Percentiles rank a stretch among this genome's conserved stretches.
Conservation (phyloP, 2,329 filamentous ascomycete species). For the Fusarium abutilonis region DNA sequence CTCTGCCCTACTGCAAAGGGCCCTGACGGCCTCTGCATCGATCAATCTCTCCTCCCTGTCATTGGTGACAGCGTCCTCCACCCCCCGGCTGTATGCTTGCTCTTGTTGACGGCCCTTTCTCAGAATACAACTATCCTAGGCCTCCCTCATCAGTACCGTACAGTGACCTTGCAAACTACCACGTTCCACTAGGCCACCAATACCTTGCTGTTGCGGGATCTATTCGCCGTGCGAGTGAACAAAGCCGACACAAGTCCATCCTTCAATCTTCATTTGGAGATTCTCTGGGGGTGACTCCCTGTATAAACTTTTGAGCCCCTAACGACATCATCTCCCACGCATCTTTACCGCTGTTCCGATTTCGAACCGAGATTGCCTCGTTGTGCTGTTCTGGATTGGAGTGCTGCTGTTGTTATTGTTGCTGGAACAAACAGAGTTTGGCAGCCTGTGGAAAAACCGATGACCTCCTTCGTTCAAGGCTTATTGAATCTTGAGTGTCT, state of each 20-base stretch:
- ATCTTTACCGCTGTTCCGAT: constrained; percentile 33
- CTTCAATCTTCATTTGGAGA: constrained; percentile 3
- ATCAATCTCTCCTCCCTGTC: constrained; percentile 40
- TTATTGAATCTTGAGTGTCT: constrained; percentile 4
- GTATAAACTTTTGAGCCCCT: constrained; percentile 1
- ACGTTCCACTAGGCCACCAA: constrained; percentile 30
- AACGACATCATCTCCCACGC: constrained; percentile 13
- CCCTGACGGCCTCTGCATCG: constrained; percentile 34
- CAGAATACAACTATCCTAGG: constrained; percentile 35
- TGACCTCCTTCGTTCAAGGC: constrained; percentile 10
- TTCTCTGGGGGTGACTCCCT: constrained; percentile 2
- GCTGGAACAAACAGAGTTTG: constrained; percentile 27
- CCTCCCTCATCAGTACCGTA: constrained; percentile 33
- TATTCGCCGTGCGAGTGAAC: constrained; percentile 21
- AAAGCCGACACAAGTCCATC: constrained; percentile 18
- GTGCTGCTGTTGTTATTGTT: constrained; percentile 28
- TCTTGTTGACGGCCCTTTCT: constrained; percentile 34
- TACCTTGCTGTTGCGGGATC: constrained; percentile 35
- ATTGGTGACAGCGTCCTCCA: constrained; percentile 33
- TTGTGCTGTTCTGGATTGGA: constrained; percentile 23
- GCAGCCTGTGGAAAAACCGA: constrained; percentile 24
- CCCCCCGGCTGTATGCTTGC: constrained; percentile 34
- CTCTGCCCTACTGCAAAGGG: constrained; percentile 34
- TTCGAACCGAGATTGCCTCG: constrained; percentile 27
- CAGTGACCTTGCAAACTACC: constrained; percentile 36